A percentile compares a stretch with the other conserved stretches of the same genome.
These are phyloP conservation scores for Rhinocladiella similis DNA, from an alignment of 2,329 filamentous ascomycete genomes.

Conservation along the genomic window DNA sequence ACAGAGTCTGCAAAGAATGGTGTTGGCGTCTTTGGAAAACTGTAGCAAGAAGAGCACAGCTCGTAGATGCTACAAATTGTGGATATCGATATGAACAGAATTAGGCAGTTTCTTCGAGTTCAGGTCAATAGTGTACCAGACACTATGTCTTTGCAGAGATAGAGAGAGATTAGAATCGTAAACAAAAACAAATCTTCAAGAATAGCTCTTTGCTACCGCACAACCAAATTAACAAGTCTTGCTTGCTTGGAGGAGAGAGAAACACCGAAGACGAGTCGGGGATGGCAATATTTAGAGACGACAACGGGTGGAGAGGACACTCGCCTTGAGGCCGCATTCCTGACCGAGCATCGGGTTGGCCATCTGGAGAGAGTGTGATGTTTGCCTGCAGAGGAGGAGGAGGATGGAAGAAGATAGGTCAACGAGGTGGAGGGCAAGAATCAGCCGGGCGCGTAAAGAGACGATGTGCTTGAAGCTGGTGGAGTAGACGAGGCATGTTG, in stretches of 20 bases:
- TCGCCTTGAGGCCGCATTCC: not conserved
- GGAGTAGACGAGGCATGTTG: not conserved
- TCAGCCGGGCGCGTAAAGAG: constrained; percentile 20
- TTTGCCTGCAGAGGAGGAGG: constrained; percentile 7
- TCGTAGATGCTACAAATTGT: constrained; percentile 17
- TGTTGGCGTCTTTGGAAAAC: constrained; percentile 6
- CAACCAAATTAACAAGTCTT: constrained; percentile 32
- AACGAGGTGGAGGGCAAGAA: constrained; percentile 3
- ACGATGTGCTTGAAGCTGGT: not conserved
- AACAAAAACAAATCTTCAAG: constrained; percentile 22
- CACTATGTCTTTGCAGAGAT: constrained; percentile 23
- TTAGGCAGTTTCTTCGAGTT: constrained; percentile 2
- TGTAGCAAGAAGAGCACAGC: constrained; percentile 22
- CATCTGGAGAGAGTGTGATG: constrained; percentile 13
- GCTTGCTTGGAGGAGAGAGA: constrained; percentile 29
- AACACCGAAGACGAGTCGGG: constrained; percentile 17
- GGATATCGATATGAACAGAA: constrained; percentile 13
- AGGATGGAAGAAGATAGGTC: constrained; percentile 7
- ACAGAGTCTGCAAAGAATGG: constrained; percentile 21
- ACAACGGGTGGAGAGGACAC: constrained; percentile 14
- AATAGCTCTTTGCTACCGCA: constrained; percentile 28
- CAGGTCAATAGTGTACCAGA: constrained; percentile 27
- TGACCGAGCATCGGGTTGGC: constrained; percentile 16
- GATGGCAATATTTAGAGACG: constrained; percentile 31
- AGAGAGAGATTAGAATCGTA: constrained; percentile 7